Base-by-base conservation (phyloP, 208 protist genomes). In the Wallacemonas rigidus region DNA sequence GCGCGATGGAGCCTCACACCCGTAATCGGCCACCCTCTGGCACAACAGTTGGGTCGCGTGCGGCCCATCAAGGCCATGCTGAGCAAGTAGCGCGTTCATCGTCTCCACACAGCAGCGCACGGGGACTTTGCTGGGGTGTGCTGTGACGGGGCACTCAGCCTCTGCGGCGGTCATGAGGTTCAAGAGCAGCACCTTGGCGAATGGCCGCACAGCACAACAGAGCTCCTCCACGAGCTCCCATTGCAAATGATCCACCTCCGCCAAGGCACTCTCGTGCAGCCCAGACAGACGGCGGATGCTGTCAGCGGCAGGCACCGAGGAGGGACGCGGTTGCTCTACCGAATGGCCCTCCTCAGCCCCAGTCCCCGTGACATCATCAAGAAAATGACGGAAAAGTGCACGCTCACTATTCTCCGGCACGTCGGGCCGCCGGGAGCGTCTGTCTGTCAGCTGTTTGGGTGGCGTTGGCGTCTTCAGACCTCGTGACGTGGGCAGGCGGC, bases 11-110 rank as follows among this genome's bases (percentile, higher is more conserved):
- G 56, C 43, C 8, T 62, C 41, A 5, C 26, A 41, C 41, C 26
- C 17, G 44, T 67, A 55, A 8, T 60, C 45, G 7, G 55, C 51
- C 39, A 72, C 36, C 8, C 39, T 5, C 44, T 55, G 51, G 60
- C 79, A 83, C 44, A 83, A 53, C 9, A 40, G 26, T 36, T 56
- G 71, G 38, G 80, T 81, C 44, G 75, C 80, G 4, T 71, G 71
- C 55, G 81, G 57, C n/a, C 36, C 35, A 15, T 39, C 17, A 26
- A 88, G 74, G 9, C 75, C 76, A 51, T 85, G 79, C 45, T 69
- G 73, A 73, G 86, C 79, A n/a, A 94, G 72, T 38, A 94, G 68
- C n/a, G 55, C 67, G 69, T 91, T 91, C 15, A 88, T 73, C 5
- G 82, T 85, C 80, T 89, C 85, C 7, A 80, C 76, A 51, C 88